Evolutionary conservation across 495 filamentous ascomycete genomes (phyloP), one percentile per base, ranked within the genome.

Genomic region (Lasiosphaeriaceae sp.): DNA sequence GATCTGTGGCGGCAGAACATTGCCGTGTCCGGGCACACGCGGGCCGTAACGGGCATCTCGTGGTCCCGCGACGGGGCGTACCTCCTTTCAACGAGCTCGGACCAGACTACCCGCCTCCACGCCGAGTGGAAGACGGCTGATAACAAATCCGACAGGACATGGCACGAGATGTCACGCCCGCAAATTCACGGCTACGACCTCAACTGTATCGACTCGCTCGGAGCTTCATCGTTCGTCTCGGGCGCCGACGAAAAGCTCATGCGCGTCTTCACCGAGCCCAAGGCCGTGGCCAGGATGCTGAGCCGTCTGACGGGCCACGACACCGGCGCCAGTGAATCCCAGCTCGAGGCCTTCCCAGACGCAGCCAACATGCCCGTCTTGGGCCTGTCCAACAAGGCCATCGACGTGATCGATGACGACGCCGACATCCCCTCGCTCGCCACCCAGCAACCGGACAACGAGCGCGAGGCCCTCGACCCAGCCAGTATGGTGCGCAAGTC

Each of bases 151-250:
- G 65, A 4, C 56, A 60, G 16, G 43, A 60, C 88, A 29, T 98
- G 95, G 95, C 94, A 97, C 71, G 94, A 98, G 73, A 89, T 97
- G 73, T 85, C 93, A 7, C 81, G 94, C 46, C 95, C 94, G 17
- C 94, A 99, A 65, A 97, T 97, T 54, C 94, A 99, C 75, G 94
- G 94, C 35, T 99, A 99, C 66, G 94, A 97, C 68, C 79, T 99
- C 58, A 99, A 97, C 75, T 97, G 93, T 68, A 83, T 97, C 60
- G 87, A 89, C 64, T 81, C 86, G 4, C 68, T 96, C 22, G 83
- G 83, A 4, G 67, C 77, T 23, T 74, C 83, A 14, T 84, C 83
- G 49, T 97, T 97, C 64, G 85, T 99, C 23, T 93, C 91, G 44
- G 94, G 94, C n/a, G 94, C 94, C 35, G 95, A 99, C 63, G 94